A percentile compares a stretch with the other conserved stretches of the same genome.
phyloP scores from a whole-genome alignment of 345 rosid genomes.

The Geranium brycei region DNA sequence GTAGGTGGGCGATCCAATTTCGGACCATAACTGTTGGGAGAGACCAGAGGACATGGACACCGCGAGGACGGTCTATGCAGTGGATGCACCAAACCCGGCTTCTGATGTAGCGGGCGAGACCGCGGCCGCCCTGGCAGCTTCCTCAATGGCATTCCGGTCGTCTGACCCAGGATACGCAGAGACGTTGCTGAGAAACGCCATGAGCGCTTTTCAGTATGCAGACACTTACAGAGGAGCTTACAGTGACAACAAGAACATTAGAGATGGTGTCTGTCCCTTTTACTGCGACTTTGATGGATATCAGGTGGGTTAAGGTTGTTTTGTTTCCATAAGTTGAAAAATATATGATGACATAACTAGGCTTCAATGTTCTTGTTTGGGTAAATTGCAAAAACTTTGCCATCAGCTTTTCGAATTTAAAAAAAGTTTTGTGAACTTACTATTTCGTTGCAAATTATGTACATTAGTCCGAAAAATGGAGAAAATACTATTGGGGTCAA shows the following conservation, averaged over 20 bases:
- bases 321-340: too few relatives aligned
- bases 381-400: too few relatives aligned
- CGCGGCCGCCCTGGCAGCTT: slow-evolving; percentile 75
- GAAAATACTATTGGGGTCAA: too few relatives aligned
- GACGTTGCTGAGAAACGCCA: slow-evolving; percentile 51
- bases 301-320: slow-evolving; percentile 32
- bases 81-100: slow-evolving; percentile 77
- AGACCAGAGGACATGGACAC: slow-evolving; percentile 98
- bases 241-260: slow-evolving; percentile 62
- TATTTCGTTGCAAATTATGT: too few relatives aligned
- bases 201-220: slow-evolving; percentile 49
- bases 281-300: slow-evolving; percentile 87
- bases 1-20: slow-evolving; percentile 83
- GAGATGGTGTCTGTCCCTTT: slow-evolving; percentile 72
- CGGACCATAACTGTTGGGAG: slow-evolving; percentile 91
- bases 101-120: slow-evolving; percentile 88
- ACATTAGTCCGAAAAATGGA: too few relatives aligned
- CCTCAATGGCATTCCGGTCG: slow-evolving; percentile 71
- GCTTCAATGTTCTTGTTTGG: too few relatives aligned
- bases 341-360: too few relatives aligned
- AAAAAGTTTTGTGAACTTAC: too few relatives aligned
- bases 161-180: slow-evolving; percentile 72
- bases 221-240: slow-evolving; percentile 84
- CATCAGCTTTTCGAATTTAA: too few relatives aligned
- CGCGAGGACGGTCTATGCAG: slow-evolving; percentile 54